Evolutionary conservation across 352 stramenopile genomes (phyloP), one percentile per base, ranked within the genome.

Genomic region (Globisporangium rhizosaccharum): DNA sequence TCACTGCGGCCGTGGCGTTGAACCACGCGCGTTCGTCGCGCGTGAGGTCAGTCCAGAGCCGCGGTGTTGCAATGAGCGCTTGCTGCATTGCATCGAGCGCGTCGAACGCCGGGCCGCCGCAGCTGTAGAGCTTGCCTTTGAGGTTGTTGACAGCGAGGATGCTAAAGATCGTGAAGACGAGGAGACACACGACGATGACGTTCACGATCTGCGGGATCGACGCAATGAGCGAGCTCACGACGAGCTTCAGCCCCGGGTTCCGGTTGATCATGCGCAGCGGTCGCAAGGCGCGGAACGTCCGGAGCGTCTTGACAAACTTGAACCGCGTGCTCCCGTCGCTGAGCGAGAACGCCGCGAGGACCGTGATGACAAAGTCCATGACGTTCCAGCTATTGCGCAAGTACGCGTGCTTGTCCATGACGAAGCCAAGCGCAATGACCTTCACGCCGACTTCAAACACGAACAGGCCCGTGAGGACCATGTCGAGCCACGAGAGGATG

Each of bases 141-240:
- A 98, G 70, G 60, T 96, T 94, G 52, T 88, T 96, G 2, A 97
- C 88, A 10, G 85, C 89, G 28, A 96, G 20, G 51, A 97, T 97
- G 30, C 85, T 86, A 56, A 97, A 97, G 49, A 97, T 87, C 2
- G 77, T 72, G 56, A 92, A 96, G 2, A 95, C 54, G 28, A 97
- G 77, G 23, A 89, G 36, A 33, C 87, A 82, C 5, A 97, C 62
- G 41, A 96, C 76, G 26, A 95, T 76, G 11, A 96, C 87, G 64
- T 96, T 93, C 28, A 89, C 18, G 56, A 97, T 87, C 20, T 82
- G 66, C 9, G 85, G 83, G 10, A 97, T 85, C 9, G 81, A 84
- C 6, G 71, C 67, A 14, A 97, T 79, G 10, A 97, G 59, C 14
- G 89, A 83, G 51, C 59, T 92, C 26, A 96, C 85, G 14, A 97